phyloP scores from a whole-genome alignment of 73 alveolate species.

The Stentor roeselii region DNA sequence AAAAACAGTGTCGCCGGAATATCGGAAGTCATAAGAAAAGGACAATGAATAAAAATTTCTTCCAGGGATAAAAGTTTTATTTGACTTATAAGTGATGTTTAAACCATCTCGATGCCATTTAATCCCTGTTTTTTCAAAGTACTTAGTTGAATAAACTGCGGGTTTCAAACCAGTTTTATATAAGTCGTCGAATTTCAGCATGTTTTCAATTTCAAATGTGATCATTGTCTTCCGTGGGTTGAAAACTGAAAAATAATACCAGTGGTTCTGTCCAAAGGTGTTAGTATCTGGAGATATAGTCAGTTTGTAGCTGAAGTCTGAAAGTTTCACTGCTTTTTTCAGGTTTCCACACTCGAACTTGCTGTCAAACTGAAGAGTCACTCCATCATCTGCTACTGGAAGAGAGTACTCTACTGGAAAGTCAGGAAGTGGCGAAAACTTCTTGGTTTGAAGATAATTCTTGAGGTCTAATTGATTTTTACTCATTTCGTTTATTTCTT shows the following conservation, averaged over 20 bases:
- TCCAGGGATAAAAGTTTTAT: constrained; percentile 28
- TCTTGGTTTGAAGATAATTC: neutral
- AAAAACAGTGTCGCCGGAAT: constrained; percentile 92
- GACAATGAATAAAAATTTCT: constrained; percentile 86
- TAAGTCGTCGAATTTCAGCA: constrained; percentile 95
- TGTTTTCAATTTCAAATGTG: constrained; percentile 95
- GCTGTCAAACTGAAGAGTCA: constrained; percentile 40
- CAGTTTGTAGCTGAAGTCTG: constrained; percentile 79
- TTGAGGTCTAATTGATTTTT: neutral
- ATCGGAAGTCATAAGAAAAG: constrained; percentile 85
- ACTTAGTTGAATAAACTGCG: constrained; percentile 57
- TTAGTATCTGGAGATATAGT: constrained; percentile 95
- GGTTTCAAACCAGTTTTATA: constrained; percentile 91
- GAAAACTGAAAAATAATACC: constrained; percentile 96
- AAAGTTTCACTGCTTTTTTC: neutral
- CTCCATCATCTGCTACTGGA: constrained; percentile 27
- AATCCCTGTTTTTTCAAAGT: constrained; percentile 39
- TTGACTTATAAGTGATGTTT: constrained; percentile 78
- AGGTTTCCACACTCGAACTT: constrained; percentile 20
- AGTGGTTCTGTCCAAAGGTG: constrained; percentile 97
- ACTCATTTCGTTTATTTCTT: neutral
- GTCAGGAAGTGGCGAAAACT: neutral
- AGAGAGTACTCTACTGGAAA: constrained; percentile 4
- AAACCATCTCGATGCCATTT: constrained; percentile 86
- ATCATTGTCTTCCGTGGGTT: constrained; percentile 58